Evolutionary conservation across 768 basidiomycete species (phyloP), one percentile per base, ranked within the genome.

Genomic region (Gyrodon lividus): DNA sequence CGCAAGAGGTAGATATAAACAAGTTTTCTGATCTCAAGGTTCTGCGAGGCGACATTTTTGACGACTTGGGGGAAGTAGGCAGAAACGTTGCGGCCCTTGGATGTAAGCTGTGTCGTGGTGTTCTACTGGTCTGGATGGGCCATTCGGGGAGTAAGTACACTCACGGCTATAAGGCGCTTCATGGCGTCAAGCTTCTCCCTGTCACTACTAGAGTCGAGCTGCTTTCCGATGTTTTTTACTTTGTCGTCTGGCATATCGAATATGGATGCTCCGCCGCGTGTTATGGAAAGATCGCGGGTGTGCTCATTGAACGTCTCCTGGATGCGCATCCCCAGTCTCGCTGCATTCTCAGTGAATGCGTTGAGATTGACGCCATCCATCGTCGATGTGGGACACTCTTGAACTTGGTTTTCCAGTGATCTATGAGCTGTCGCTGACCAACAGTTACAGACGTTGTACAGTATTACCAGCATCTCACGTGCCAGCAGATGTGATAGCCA

Each of bases 1-100:
- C 92, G 87, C 40, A 98, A 75, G 57, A 99, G 86, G 73, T 96
- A 99, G 57, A 98, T 96, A 70, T 98, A 98, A 34, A 98, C 93
- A 46, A 99, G 84, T 72, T 98, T 98, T 52, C 96, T 85, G 61
- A 96, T 87, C 70, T 97, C 93, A 43, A 98, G 83, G 64, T 92
- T 91, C 49, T 84, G 83, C 2, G 93, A 90, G 2, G 92, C 92
- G 35, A 98, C 96, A 61, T 95, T 95, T 76, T 95, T 98, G 61
- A 98, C 94, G 23, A 99, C 97, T 64, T 90, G 89, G 5, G 97
- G 90, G 63, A 98, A 98, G 79, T 93, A 95, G 54, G 87, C 82
- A 22, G 94, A 87, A 57, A 97, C 91, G 58, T 92, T 87, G 48
- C 91, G 86, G 43, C 87, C 86, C 74, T 96, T 95, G 34, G 91